Evolutionary conservation across 2,329 filamentous ascomycete species (phyloP).

Genomic region (Trichoderma guizhouense): DNA sequence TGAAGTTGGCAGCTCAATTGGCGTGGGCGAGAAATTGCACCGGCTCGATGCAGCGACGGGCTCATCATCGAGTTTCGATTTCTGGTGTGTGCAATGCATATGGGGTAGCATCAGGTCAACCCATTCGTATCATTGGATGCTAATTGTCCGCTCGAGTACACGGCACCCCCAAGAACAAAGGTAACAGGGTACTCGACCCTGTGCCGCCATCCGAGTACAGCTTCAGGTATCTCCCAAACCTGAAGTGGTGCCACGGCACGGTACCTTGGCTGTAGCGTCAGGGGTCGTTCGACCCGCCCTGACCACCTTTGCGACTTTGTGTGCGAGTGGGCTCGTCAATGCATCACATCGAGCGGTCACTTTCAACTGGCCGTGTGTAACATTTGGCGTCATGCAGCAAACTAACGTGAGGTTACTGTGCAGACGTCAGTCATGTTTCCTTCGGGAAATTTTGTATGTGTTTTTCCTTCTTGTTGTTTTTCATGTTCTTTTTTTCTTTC

Average conservation of each 20-base stretch:
- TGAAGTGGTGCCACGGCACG: neutral
- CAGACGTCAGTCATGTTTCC: neutral
- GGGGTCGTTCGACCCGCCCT: too few relatives aligned
- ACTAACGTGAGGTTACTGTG: neutral
- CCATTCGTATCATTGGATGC: conserved; percentile 4
- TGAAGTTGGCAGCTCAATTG: neutral
- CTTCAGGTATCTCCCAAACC: neutral
- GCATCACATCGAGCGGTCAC: neutral
- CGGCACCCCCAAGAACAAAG: neutral
- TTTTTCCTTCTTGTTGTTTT: neutral
- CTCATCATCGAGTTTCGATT: conserved; percentile 13
- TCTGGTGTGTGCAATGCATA: conserved; percentile 2
- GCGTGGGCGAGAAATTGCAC: conserved; percentile 1
- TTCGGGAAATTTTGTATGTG: neutral
- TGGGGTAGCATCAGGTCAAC: conserved; percentile 10
- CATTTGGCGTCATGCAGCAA: neutral
- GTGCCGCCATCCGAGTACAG: neutral
- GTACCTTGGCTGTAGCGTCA: neutral
- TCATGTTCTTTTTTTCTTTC: neutral
- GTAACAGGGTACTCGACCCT: neutral
- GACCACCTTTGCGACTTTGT: neutral
- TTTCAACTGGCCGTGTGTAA: neutral
- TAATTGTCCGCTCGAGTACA: neutral
- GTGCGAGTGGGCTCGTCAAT: conserved; percentile 10
- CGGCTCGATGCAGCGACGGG: neutral